Evolutionary conservation across 176 grass and related monocot species (phyloP).

Genomic region (Themeda triandra): DNA sequence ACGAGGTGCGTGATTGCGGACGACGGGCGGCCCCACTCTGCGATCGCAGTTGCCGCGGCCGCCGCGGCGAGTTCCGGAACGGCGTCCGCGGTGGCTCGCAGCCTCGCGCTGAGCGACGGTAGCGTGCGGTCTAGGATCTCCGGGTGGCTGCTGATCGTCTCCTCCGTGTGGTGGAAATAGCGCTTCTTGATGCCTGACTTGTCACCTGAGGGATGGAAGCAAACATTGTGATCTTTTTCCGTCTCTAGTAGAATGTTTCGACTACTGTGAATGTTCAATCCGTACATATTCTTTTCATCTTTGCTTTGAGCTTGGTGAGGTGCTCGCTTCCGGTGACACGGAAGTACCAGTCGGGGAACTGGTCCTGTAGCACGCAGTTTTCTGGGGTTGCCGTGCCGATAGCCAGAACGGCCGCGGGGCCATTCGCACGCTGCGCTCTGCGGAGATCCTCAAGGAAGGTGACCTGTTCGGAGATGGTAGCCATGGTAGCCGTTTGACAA

Average conservation of each 20-base stretch:
- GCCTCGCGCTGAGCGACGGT: slow-evolving; percentile 31
- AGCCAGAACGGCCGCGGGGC: slow-evolving; percentile 48
- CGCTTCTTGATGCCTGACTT: slow-evolving; percentile 30
- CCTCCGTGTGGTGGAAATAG: slow-evolving; percentile 31
- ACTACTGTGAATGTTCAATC: no score
- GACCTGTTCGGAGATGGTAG: no score
- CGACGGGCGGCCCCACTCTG: slow-evolving; percentile 44
- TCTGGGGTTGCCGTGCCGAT: slow-evolving; percentile 54
- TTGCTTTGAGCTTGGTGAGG: slow-evolving; percentile 50
- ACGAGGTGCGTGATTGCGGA: slow-evolving; percentile 50
- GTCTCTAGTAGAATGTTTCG: background rate
- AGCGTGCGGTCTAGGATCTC: slow-evolving; percentile 9
- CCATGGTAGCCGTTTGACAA: background rate
- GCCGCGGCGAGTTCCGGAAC: slow-evolving; percentile 29
- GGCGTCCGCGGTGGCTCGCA: slow-evolving; percentile 8
- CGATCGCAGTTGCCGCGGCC: slow-evolving; percentile 35
- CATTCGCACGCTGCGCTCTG: slow-evolving; percentile 21
- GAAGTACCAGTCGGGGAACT: slow-evolving; percentile 63
- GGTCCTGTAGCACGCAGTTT: slow-evolving; percentile 41
- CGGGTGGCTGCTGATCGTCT: slow-evolving; percentile 20
- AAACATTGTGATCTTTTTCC: no score
- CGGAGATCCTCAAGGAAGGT: slow-evolving; percentile 5
- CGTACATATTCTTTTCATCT: slow-evolving; percentile 56
- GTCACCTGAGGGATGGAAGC: background rate
- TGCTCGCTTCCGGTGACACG: slow-evolving; percentile 61